Evolutionary conservation across 768 basidiomycete genomes (phyloP).

Genomic region (Hericium alpestre): DNA sequence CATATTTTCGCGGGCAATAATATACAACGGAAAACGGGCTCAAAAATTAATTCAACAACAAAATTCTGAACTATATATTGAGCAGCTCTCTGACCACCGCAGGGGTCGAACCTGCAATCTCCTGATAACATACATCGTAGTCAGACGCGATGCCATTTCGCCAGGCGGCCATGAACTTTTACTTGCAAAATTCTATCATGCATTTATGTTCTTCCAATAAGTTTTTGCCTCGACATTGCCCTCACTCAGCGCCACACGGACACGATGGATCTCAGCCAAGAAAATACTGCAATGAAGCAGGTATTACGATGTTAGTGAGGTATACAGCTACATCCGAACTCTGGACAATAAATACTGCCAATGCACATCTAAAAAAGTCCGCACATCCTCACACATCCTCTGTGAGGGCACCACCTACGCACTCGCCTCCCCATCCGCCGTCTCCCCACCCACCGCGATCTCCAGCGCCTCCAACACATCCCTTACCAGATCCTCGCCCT

Average conservation of each 20-base stretch:
- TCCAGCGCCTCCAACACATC: conserved; percentile 63
- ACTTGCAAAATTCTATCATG: too few relatives aligned
- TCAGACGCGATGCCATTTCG: conserved; percentile 95
- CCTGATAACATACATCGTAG: conserved; percentile 66
- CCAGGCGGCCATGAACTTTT: conserved; percentile 75
- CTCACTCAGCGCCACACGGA: too few relatives aligned
- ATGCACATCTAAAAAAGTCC: background rate
- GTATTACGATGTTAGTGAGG: background rate
- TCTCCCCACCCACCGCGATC: conserved; percentile 20
- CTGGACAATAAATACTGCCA: background rate
- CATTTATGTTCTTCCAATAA: too few relatives aligned
- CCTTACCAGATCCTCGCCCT: conserved; percentile 65
- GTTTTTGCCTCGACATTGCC: too few relatives aligned
- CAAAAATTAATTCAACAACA: too few relatives aligned
- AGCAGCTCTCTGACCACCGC: too few relatives aligned
- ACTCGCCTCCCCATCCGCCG: background rate
- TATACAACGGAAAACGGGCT: too few relatives aligned
- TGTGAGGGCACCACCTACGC: background rate
- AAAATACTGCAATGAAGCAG: background rate
- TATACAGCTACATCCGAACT: background rate
- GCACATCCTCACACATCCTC: too few relatives aligned
- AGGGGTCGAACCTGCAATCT: conserved; percentile 94
- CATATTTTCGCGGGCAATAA: too few relatives aligned
- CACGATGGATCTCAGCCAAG: too few relatives aligned
- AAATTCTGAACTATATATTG: too few relatives aligned